Percentiles rank a stretch among this genome's conserved stretches.
Conservation (phyloP, 83 land plant species). For the Larix sibirica region DNA sequence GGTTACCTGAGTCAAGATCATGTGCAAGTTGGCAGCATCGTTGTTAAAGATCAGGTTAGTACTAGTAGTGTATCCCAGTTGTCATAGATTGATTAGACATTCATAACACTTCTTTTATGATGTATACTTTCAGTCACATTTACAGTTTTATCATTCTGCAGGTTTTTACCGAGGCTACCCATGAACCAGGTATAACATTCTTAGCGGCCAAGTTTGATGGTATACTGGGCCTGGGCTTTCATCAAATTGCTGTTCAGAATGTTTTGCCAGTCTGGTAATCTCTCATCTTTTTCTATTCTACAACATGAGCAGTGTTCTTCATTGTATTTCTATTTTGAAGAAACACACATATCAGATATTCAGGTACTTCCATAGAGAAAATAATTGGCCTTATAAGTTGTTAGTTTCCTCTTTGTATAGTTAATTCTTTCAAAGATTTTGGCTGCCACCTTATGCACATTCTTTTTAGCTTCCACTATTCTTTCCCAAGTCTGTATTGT, state of each 20-base stretch:
- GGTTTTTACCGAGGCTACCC: slow-evolving; percentile 80
- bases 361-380: background rate
- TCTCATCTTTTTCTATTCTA: too few relatives aligned
- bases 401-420: background rate
- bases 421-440: too few relatives aligned
- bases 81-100: background rate
- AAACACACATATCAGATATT: background rate
- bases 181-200: slow-evolving; percentile 68
- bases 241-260: slow-evolving; percentile 64
- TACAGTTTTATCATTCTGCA: slow-evolving; percentile 11
- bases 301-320: too few relatives aligned
- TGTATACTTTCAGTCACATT: too few relatives aligned
- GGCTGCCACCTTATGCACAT: too few relatives aligned
- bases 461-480: too few relatives aligned
- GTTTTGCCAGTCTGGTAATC: slow-evolving; percentile 71
- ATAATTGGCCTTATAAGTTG: background rate
- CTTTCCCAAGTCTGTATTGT: too few relatives aligned
- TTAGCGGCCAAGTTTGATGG: slow-evolving; percentile 81
- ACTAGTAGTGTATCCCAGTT: background rate
- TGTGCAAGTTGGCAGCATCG: slow-evolving; percentile 71
- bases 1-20: slow-evolving; percentile 81
- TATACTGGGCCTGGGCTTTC: slow-evolving; percentile 84
- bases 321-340: background rate
- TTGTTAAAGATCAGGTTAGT: slow-evolving; percentile 79
- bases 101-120: background rate